These are phyloP conservation scores for Fusarium fracticaudum DNA, from an alignment of 2,329 filamentous ascomycete species.

Conservation along the genomic window DNA sequence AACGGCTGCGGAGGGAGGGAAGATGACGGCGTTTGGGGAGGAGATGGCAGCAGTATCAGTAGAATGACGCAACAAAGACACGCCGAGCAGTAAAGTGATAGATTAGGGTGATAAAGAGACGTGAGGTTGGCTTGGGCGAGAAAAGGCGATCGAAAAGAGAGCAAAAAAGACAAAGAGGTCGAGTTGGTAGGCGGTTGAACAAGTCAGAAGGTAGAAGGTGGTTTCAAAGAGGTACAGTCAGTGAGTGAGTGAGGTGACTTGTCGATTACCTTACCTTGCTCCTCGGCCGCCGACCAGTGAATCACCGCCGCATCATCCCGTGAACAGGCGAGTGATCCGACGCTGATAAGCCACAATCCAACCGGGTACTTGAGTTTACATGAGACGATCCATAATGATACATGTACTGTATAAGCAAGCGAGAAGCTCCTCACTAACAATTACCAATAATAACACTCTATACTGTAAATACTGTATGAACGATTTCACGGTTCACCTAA, in stretches of 20 bases:
- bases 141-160: slow-evolving; percentile 2
- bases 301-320: slow-evolving; percentile 47
- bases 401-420: slow-evolving; percentile 1
- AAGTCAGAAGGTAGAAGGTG: slow-evolving; percentile 21
- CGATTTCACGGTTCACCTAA: background rate
- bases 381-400: slow-evolving; percentile 13
- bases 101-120: background rate
- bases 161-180: slow-evolving; percentile 1
- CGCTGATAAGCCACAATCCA: slow-evolving; percentile 42
- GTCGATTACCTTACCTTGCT: slow-evolving; percentile 18
- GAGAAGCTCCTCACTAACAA: background rate
- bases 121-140: background rate
- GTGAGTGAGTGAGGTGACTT: slow-evolving; percentile 37
- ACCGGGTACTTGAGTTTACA: slow-evolving; percentile 25
- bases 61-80: slow-evolving; percentile 39
- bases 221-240: slow-evolving; percentile 36
- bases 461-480: background rate
- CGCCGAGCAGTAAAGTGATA: slow-evolving; percentile 6
- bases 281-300: slow-evolving; percentile 40
- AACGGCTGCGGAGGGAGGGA: slow-evolving; percentile 3
- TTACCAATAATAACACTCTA: background rate
- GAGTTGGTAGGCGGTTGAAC: slow-evolving; percentile 25
- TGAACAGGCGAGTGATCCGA: slow-evolving; percentile 40
- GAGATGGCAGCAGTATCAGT: background rate
- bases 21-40: slow-evolving; percentile 8